These are phyloP conservation scores for Darksidea phi DNA, from an alignment of 495 filamentous ascomycete species.

Conservation along the genomic window DNA sequence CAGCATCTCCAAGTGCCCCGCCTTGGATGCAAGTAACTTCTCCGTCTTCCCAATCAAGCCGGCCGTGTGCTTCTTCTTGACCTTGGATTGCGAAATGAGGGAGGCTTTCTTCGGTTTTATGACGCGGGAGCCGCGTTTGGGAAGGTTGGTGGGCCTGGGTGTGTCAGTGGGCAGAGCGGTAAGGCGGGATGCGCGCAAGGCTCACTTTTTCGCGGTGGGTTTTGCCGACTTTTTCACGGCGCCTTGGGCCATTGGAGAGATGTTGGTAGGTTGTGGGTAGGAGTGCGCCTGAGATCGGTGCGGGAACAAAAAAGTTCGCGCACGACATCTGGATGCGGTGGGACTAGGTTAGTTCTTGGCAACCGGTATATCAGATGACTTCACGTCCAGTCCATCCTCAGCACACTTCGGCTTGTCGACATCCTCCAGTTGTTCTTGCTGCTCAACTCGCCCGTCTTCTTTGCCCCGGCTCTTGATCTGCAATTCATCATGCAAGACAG, in stretches of 20 bases:
- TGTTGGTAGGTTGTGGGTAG: neutral
- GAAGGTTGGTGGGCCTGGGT: constrained; percentile 25
- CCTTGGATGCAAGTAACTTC: constrained; percentile 62
- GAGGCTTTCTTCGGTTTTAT: constrained; percentile 68
- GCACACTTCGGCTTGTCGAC: too few species aligned
- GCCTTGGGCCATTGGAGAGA: constrained; percentile 42
- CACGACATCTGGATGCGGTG: too few species aligned
- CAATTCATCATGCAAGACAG: too few species aligned
- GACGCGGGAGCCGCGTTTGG: constrained; percentile 58
- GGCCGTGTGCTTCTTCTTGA: constrained; percentile 68
- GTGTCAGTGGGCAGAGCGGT: constrained; percentile 6
- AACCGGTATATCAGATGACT: too few species aligned
- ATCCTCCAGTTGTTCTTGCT: too few species aligned
- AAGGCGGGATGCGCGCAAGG: neutral
- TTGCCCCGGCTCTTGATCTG: too few species aligned
- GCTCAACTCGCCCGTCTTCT: too few species aligned
- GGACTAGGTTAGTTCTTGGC: too few species aligned
- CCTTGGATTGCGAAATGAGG: constrained; percentile 58
- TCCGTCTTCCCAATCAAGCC: constrained; percentile 66
- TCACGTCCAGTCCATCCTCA: too few species aligned
- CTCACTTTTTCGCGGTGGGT: constrained; percentile 29
- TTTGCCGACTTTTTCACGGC: constrained; percentile 34
- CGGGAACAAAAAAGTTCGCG: neutral
- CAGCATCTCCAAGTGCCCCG: constrained; percentile 72
- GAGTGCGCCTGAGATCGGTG: neutral